A percentile compares a stretch with the other conserved stretches of the same genome.
These are phyloP conservation scores for Asterophora lycoperdoides DNA, from an alignment of 768 basidiomycete genomes.

Conservation along the genomic window DNA sequence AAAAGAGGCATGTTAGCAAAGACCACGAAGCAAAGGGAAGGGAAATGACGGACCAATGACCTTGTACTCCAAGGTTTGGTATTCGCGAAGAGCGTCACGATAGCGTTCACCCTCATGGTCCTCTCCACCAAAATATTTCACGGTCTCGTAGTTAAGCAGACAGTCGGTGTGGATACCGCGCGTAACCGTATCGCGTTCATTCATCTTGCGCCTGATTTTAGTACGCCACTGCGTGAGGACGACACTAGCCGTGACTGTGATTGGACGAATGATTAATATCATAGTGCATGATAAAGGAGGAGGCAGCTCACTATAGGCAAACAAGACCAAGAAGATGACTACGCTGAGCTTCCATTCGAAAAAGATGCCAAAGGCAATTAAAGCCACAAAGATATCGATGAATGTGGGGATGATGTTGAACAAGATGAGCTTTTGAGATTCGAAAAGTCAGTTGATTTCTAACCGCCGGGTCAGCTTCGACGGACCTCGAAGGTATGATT, in stretches of 20 bases:
- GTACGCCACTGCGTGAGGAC: constrained; percentile 71
- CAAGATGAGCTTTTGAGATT: constrained; percentile 53
- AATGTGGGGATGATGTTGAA: constrained; percentile 83
- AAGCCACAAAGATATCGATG: constrained; percentile 71
- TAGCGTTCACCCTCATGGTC: constrained; percentile 73
- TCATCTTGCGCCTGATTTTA: constrained; percentile 71
- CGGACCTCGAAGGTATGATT: constrained; percentile 72
- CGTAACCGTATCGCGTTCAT: constrained; percentile 77
- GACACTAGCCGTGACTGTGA: constrained; percentile 41
- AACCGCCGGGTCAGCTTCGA: neutral
- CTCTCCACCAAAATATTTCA: constrained; percentile 89
- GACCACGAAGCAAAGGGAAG: neutral
- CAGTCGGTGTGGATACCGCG: constrained; percentile 83
- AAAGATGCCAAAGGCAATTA: constrained; percentile 55
- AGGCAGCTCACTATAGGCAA: constrained; percentile 56
- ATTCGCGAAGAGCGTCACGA: constrained; percentile 62
- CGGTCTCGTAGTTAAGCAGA: constrained; percentile 77
- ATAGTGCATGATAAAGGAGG: neutral
- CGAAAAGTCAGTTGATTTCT: constrained; percentile 3
- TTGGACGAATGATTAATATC: constrained; percentile 7
- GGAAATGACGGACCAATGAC: constrained; percentile 55
- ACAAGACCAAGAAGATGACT: constrained; percentile 70
- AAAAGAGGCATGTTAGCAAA: constrained; percentile 1
- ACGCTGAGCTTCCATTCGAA: constrained; percentile 67
- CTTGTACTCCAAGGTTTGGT: constrained; percentile 69